These are phyloP conservation scores for Phytophthora cactorum DNA, from an alignment of 352 stramenopile species.

Conservation along the genomic window DNA sequence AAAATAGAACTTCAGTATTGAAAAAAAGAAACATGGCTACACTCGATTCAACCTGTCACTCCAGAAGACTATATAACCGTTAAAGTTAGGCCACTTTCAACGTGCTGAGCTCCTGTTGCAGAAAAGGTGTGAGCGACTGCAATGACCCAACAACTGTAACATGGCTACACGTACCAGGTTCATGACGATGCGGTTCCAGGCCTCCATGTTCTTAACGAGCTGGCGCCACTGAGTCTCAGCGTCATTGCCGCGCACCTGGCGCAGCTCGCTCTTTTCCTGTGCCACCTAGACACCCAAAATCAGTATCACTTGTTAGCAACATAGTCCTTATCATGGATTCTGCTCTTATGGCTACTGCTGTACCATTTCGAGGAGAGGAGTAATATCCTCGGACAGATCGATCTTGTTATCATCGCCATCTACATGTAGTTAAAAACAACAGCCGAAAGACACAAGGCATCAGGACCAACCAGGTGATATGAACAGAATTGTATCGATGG, in stretches of 20 bases:
- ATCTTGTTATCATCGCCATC: conserved; percentile 22
- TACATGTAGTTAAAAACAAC: conserved; percentile 6
- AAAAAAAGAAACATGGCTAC: conserved; percentile 20
- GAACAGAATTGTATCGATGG: no score
- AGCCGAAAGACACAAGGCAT: not conserved
- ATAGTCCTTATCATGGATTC: not conserved
- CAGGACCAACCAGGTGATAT: not conserved
- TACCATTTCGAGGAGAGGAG: conserved; percentile 61
- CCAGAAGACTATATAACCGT: not conserved
- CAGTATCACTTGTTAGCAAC: not conserved
- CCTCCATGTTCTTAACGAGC: conserved; percentile 87
- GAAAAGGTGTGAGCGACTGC: conserved; percentile 9
- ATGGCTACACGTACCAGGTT: conserved; percentile 56
- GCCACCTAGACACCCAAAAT: conserved; percentile 33
- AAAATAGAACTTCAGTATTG: conserved; percentile 34
- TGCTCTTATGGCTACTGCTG: not conserved
- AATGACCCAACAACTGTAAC: not conserved
- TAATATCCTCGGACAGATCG: conserved; percentile 31
- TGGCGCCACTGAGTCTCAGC: conserved; percentile 75
- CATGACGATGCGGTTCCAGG: conserved; percentile 87
- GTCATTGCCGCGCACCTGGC: conserved; percentile 35
- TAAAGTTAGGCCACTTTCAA: conserved; percentile 24
- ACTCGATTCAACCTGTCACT: conserved; percentile 4
- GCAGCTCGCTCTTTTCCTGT: conserved; percentile 49
- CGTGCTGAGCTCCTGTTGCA: conserved; percentile 41